phyloP scores from a whole-genome alignment of 257 asterid species.

The Jacaranda copaia region DNA sequence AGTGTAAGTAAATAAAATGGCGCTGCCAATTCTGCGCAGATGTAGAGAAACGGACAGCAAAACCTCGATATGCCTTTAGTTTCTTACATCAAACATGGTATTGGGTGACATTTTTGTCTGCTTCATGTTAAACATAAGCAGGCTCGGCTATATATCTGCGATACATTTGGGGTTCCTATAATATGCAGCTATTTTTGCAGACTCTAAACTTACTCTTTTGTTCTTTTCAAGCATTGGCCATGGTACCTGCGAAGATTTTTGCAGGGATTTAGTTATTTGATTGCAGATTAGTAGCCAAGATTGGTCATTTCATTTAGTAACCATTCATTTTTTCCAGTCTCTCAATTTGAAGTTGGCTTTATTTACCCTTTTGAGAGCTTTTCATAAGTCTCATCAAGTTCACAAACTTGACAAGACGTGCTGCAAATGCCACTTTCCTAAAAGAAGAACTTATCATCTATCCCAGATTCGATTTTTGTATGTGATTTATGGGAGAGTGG shows the following conservation, averaged over 20 bases:
- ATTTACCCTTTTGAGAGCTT: slow-evolving; percentile 9
- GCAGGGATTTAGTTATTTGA: slow-evolving; percentile 36
- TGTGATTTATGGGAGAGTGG: not conserved
- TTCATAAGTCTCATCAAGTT: not conserved
- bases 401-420: no score
- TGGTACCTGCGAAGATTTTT: slow-evolving; percentile 30
- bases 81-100: not conserved
- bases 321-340: slow-evolving; percentile 18
- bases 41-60: slow-evolving; percentile 19
- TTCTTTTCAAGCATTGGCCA: slow-evolving; percentile 37
- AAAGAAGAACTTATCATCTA: no score
- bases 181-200: slow-evolving; percentile 16
- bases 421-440: no score
- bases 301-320: slow-evolving; percentile 24
- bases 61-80: not conserved
- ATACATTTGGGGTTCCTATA: slow-evolving; percentile 32
- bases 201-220: slow-evolving; percentile 32
- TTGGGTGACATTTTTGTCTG: no score
- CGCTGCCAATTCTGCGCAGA: slow-evolving; percentile 22
- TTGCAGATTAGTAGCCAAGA: slow-evolving; percentile 39
- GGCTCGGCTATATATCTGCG: not conserved
- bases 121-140: slow-evolving; percentile 16
- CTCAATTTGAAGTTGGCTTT: slow-evolving; percentile 1
- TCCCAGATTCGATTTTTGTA: not conserved
- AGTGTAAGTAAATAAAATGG: not conserved